Evolutionary conservation across 2,329 filamentous ascomycete species (phyloP).

Genomic region (Ophiocordyceps camponoti-floridani): DNA sequence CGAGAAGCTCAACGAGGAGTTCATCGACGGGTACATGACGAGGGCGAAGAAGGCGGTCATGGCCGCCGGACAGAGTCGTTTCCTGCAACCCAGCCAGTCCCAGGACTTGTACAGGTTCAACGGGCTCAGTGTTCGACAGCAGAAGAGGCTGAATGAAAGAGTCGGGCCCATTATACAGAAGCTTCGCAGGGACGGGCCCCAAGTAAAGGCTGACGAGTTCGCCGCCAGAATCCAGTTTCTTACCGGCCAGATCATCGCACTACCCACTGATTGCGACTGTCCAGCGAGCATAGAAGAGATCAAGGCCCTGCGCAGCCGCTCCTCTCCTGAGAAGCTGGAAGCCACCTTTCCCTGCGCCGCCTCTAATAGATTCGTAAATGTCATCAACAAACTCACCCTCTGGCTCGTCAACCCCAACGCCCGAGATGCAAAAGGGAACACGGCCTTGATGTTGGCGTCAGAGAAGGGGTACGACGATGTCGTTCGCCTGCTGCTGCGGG

Average conservation of each 20-base stretch:
- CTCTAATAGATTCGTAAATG: neutral
- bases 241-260: neutral
- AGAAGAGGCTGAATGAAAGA: no score
- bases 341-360: neutral
- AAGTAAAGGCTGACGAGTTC: neutral
- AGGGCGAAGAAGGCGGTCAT: neutral
- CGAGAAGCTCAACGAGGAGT: neutral
- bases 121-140: no score
- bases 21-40: neutral
- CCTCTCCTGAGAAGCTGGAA: neutral
- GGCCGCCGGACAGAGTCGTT: neutral
- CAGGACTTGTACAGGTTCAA: neutral
- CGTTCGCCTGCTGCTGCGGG: neutral
- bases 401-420: neutral
- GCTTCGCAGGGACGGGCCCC: no score
- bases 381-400: neutral
- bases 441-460: neutral
- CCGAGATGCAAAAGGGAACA: neutral
- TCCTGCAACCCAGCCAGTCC: neutral
- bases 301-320: neutral
- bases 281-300: neutral
- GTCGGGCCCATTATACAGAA: no score
- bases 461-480: neutral
- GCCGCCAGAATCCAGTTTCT: neutral
- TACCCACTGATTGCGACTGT: neutral